Conservation (phyloP, 2,329 filamentous ascomycete species). For the Aspergillus transmontanensis region DNA sequence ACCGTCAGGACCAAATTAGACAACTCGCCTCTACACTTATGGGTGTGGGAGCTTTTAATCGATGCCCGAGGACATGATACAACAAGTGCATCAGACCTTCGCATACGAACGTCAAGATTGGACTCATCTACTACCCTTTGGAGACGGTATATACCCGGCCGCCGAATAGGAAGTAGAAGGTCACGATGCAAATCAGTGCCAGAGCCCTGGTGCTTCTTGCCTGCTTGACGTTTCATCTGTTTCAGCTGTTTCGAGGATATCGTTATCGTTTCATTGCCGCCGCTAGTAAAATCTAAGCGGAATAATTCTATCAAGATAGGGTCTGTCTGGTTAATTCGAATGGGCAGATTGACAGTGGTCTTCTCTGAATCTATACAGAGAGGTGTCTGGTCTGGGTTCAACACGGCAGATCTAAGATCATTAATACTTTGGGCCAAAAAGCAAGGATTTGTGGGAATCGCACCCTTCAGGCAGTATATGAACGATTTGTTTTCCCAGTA, state of each 20-base stretch:
- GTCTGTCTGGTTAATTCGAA: conserved; percentile 90
- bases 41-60: conserved; percentile 64
- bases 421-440: conserved; percentile 25
- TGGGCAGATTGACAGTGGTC: conserved; percentile 69
- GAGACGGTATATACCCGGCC: conserved; percentile 83
- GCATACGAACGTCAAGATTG: conserved; percentile 85
- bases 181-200: conserved; percentile 61
- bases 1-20: conserved; percentile 84
- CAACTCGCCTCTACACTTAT: conserved; percentile 83
- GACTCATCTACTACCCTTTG: conserved; percentile 88
- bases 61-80: conserved; percentile 81
- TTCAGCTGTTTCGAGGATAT: conserved; percentile 75
- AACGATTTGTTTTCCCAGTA: conserved; percentile 94
- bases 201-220: conserved; percentile 57
- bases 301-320: conserved; percentile 88
- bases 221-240: conserved; percentile 70
- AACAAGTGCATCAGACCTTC: conserved; percentile 76
- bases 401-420: conserved; percentile 68
- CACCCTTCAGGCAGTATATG: conserved; percentile 94
- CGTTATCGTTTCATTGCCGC: conserved; percentile 76
- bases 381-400: conserved; percentile 79
- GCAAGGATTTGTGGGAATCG: conserved; percentile 22
- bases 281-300: conserved; percentile 80
- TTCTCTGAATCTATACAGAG: conserved; percentile 76
- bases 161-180: conserved; percentile 76